Evolutionary conservation across 2,329 filamentous ascomycete species (phyloP).

Genomic region (Fusarium abutilonis): DNA sequence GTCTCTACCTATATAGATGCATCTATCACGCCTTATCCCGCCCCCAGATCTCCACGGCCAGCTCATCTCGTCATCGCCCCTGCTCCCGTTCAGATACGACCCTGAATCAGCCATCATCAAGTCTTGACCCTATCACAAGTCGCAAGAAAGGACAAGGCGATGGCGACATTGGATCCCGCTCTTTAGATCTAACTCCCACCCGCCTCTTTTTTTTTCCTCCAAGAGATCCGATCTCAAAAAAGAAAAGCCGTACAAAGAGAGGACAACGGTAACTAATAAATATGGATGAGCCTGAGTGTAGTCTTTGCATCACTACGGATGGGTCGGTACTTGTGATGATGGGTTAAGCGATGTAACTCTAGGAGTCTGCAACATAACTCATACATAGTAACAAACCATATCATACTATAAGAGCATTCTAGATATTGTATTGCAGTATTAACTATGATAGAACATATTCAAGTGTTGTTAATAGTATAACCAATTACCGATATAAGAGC

Average conservation of each 20-base stretch:
- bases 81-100: constrained; percentile 21
- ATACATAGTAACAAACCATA: too few relatives aligned
- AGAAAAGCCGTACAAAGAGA: background rate
- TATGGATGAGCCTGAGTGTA: background rate
- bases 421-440: too few relatives aligned
- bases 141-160: background rate
- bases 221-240: constrained; percentile 16
- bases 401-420: too few relatives aligned
- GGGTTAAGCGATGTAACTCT: too few relatives aligned
- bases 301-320: background rate
- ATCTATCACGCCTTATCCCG: constrained; percentile 20
- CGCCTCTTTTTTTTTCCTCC: background rate
- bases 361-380: too few relatives aligned
- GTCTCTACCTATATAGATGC: background rate
- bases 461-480: too few relatives aligned
- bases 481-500: too few relatives aligned
- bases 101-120: constrained; percentile 8
- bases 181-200: constrained; percentile 22
- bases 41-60: constrained; percentile 7
- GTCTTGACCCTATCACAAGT: constrained; percentile 24
- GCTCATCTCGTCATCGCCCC: constrained; percentile 36
- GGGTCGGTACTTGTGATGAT: background rate
- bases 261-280: background rate
- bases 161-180: constrained; percentile 11
- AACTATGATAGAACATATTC: too few relatives aligned